phyloP scores from a whole-genome alignment of 2,329 filamentous ascomycete species.

The Colletotrichum incanum region DNA sequence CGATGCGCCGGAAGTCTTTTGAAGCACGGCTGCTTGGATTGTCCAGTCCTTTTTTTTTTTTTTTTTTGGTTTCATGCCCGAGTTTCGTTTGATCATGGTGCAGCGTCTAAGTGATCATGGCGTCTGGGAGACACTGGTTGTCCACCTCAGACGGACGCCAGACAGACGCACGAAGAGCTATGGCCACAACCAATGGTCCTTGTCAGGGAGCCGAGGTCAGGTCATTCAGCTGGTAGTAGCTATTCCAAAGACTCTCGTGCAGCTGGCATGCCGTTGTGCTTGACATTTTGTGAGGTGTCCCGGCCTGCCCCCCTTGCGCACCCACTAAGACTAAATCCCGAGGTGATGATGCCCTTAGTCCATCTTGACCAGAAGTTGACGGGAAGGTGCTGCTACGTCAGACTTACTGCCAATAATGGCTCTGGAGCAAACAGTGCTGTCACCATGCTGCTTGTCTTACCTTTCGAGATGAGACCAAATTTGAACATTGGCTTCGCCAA shows the following conservation, averaged over 20 bases:
- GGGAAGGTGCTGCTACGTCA: not conserved
- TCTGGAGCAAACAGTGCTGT: not conserved
- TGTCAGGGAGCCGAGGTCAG: not conserved
- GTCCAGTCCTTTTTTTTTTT: not conserved
- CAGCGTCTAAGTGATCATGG: not conserved
- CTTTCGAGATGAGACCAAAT: not conserved
- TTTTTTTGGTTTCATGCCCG: constrained; percentile 8
- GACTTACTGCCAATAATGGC: not conserved
- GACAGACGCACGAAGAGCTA: constrained; percentile 3
- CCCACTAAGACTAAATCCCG: not conserved
- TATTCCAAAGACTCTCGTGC: not conserved
- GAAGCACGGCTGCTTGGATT: constrained; percentile 8
- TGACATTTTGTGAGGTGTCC: not conserved
- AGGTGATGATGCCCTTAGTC: not conserved
- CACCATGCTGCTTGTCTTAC: not conserved
- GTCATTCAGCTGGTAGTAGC: not conserved
- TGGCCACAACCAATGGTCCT: constrained; percentile 1
- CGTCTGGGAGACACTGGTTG: not conserved
- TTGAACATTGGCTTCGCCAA: not conserved
- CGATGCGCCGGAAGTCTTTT: constrained; percentile 9
- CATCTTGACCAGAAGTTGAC: not conserved
- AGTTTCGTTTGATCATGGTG: constrained; percentile 3
- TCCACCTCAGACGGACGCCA: constrained; percentile 13
- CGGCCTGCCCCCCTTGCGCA: not conserved
- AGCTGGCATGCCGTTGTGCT: not conserved